These are phyloP conservation scores for Venturia effusa DNA, from an alignment of 2,329 filamentous ascomycete genomes.

Conservation along the genomic window DNA sequence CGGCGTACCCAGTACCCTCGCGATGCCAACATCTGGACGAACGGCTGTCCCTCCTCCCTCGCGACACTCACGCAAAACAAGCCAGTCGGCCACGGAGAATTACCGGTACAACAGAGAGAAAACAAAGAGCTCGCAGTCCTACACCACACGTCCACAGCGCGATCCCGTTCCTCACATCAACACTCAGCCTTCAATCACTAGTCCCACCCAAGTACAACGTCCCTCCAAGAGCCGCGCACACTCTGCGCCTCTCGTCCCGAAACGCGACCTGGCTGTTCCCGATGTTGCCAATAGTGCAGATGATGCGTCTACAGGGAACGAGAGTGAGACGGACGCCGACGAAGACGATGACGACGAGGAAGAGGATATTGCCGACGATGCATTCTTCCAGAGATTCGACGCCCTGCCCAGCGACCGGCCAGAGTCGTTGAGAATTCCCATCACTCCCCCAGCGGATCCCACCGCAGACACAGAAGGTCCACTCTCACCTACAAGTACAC, in stretches of 20 bases:
- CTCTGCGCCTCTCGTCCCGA: constrained; percentile 25
- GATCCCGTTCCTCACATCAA: constrained; percentile 1
- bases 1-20: background rate
- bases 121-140: constrained; percentile 19
- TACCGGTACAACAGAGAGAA: constrained; percentile 16
- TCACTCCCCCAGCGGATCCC: constrained; percentile 15
- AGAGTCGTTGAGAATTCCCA: constrained; percentile 15
- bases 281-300: constrained; percentile 15
- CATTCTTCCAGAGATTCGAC: constrained; percentile 32
- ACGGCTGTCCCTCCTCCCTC: constrained; percentile 7
- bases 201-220: constrained; percentile 14
- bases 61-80: background rate
- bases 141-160: constrained; percentile 14
- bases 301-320: constrained; percentile 49
- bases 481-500: constrained; percentile 24
- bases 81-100: background rate
- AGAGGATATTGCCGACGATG: constrained; percentile 25
- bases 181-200: background rate
- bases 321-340: constrained; percentile 7
- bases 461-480: constrained; percentile 26
- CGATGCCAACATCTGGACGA: constrained; percentile 11
- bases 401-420: constrained; percentile 14
- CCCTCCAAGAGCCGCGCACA: constrained; percentile 26
- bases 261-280: constrained; percentile 16
- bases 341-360: constrained; percentile 19